Evolutionary conservation across 257 asterid genomes (phyloP), one percentile per base, ranked within the genome.

Genomic region (Nicotiana obtusifolia): DNA sequence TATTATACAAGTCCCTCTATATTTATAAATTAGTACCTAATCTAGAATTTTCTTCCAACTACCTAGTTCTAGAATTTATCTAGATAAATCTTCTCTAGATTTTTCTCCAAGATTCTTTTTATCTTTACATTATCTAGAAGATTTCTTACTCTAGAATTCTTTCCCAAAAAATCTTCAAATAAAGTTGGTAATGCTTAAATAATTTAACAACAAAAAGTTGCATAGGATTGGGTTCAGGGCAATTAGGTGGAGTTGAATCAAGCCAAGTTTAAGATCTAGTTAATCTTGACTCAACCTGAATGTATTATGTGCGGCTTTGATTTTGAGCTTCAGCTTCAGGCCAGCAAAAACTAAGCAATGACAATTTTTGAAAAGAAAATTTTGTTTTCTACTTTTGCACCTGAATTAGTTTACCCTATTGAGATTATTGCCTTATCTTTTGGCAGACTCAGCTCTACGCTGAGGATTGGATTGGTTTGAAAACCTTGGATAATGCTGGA

Each of bases 381-480:
- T 13, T 44, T 22, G 14, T 22, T 44, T 47, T 24, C 37, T 73
- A 73, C 37, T 13, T 47, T 14, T 73, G 22, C n/a, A 19, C 31
- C 13, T 47, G 4, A 73, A n/a, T n/a, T n/a, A 73, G 8, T 3
- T 47, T 49, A 13, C 47, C 22, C 37, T 41, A 44, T 53, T 71
- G 60, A 71, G 37, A 14, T 22, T 73, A 37, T 73, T 47, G 26
- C 61, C 37, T 49, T 73, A 7, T 73, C 76, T 61, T 54, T 9
- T 0, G 67, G 71, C 88, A 87, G 90, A 87, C 87, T 30, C 57
- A 54, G 79, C 85, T 83, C 7, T 83, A 83, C 13, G 35, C 8
- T 0, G 98, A 94, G 85, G 98, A 94, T 81, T 94, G 97, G 98
- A 94, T 94, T 33, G 97, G 98, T 47, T 83, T 94, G 88, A 94